phyloP scores from a whole-genome alignment of 2,329 filamentous ascomycete genomes.

The Davidsoniella neocaledoniae region DNA sequence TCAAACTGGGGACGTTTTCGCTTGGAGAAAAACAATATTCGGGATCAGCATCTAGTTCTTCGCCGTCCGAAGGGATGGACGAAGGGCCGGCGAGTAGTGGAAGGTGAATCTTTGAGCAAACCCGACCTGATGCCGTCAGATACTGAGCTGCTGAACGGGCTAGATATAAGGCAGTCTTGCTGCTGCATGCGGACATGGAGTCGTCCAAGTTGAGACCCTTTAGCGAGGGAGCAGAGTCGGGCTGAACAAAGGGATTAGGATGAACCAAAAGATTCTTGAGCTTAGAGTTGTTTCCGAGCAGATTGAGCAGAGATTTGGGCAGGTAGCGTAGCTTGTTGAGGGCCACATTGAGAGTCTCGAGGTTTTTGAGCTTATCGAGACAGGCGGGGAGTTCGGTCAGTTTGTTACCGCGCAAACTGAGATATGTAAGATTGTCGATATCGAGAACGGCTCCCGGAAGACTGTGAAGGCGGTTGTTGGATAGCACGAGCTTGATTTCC shows the following conservation, averaged over 20 bases:
- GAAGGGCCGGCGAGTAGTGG: slow-evolving; percentile 1
- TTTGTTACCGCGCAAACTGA: slow-evolving; percentile 49
- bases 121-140: slow-evolving; percentile 5
- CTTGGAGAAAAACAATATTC: slow-evolving; percentile 13
- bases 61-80: slow-evolving; percentile 4
- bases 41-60: slow-evolving; percentile 7
- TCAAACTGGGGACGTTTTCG: slow-evolving; percentile 28
- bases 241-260: slow-evolving; percentile 45
- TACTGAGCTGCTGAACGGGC: slow-evolving; percentile 10
- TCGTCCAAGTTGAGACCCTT: slow-evolving; percentile 7
- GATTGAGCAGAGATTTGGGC: slow-evolving; percentile 43
- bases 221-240: slow-evolving; percentile 16
- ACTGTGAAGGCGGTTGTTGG: slow-evolving; percentile 36
- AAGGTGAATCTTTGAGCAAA: slow-evolving; percentile 1
- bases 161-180: slow-evolving; percentile 11
- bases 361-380: slow-evolving; percentile 39
- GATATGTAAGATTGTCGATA: slow-evolving; percentile 42
- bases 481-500: slow-evolving; percentile 42
- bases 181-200: slow-evolving; percentile 4
- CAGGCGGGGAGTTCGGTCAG: slow-evolving; percentile 43
- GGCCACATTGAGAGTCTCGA: slow-evolving; percentile 47
- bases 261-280: slow-evolving; percentile 38
- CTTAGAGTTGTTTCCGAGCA: slow-evolving; percentile 29
- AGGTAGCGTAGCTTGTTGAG: slow-evolving; percentile 45
- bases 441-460: slow-evolving; percentile 46